Conservation (phyloP, 2,329 filamentous ascomycete species). For the Trichoderma semiorbis region DNA sequence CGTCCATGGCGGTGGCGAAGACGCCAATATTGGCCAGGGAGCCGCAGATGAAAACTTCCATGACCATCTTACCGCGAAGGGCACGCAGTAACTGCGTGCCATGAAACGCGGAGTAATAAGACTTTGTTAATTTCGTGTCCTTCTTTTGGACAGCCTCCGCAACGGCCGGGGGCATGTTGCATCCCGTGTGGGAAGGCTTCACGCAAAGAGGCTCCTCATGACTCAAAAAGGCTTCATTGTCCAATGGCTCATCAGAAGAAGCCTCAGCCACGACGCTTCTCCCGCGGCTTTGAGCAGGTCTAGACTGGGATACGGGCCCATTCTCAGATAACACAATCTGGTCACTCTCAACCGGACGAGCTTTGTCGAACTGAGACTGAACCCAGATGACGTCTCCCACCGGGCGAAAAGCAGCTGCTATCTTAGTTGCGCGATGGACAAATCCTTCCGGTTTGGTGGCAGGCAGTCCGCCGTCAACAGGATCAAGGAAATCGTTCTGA, state of each 20-base stretch:
- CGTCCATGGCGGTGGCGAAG: constrained; percentile 87
- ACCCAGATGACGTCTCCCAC: constrained; percentile 79
- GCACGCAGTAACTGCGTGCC: constrained; percentile 68
- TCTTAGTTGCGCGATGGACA: constrained; percentile 59
- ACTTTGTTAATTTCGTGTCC: constrained; percentile 61
- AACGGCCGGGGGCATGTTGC: constrained; percentile 43
- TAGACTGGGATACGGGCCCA: constrained; percentile 18
- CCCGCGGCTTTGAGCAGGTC: constrained; percentile 20
- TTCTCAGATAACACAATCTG: constrained; percentile 46
- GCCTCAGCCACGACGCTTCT: neutral
- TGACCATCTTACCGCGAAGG: constrained; percentile 83
- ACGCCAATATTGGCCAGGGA: constrained; percentile 83
- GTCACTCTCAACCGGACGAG: constrained; percentile 54
- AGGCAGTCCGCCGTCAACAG: constrained; percentile 60
- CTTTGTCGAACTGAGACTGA: constrained; percentile 67
- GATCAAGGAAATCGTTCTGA: constrained; percentile 81
- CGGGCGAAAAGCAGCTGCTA: constrained; percentile 71
- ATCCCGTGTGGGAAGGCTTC: constrained; percentile 42
- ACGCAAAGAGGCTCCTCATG: constrained; percentile 42
- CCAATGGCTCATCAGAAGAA: constrained; percentile 17
- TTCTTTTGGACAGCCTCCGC: constrained; percentile 42
- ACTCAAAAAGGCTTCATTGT: constrained; percentile 48
- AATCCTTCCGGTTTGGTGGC: constrained; percentile 63
- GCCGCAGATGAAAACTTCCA: constrained; percentile 85
- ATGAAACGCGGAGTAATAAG: constrained; percentile 84